These are phyloP conservation scores for Bacidia rubella DNA, from an alignment of 495 filamentous ascomycete genomes.

Conservation along the genomic window DNA sequence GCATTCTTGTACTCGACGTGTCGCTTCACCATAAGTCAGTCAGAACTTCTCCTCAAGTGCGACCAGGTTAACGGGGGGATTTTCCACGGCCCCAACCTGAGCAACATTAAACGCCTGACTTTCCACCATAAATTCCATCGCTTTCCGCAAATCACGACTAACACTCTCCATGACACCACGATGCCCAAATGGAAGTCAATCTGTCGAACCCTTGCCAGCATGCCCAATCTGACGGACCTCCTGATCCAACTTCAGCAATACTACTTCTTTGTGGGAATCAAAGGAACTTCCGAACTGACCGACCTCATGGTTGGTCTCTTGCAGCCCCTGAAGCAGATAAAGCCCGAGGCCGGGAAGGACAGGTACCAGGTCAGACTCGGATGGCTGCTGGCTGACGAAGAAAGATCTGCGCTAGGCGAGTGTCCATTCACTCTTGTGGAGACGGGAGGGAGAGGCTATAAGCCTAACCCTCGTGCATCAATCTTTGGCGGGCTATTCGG, in stretches of 20 bases:
- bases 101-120: background rate
- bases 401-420: conserved; percentile 1
- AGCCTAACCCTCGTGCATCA: too few species aligned
- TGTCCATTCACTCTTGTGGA: conserved; percentile 1
- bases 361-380: background rate
- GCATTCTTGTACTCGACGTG: background rate
- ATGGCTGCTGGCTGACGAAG: background rate
- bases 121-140: conserved; percentile 1
- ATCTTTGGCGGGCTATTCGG: background rate
- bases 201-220: background rate
- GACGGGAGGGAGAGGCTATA: background rate
- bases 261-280: background rate
- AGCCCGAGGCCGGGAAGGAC: background rate
- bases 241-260: background rate
- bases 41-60: background rate
- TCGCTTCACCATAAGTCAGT: conserved; percentile 3
- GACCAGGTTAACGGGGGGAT: too few species aligned
- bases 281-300: background rate
- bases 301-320: conserved; percentile 1
- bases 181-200: conserved; percentile 8
- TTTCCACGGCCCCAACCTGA: too few species aligned
- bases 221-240: conserved; percentile 2
- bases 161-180: background rate
- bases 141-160: conserved; percentile 4
- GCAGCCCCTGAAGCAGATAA: conserved; percentile 2